Conservation (phyloP, 805 yeast genomes). For the Candida vartiovaarae region DNA sequence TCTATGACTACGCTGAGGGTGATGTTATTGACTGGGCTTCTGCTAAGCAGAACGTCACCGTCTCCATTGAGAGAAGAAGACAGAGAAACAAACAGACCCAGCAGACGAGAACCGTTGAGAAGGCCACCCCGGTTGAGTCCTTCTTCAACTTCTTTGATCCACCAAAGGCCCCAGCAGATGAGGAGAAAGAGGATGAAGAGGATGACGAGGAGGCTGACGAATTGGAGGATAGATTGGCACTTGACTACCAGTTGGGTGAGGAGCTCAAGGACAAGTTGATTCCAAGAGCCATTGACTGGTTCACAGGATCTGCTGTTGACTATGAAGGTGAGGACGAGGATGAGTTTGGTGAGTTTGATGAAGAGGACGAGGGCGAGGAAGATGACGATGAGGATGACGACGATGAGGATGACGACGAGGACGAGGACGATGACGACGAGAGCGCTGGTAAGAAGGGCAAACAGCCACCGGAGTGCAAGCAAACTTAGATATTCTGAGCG, state of each 20-base stretch:
- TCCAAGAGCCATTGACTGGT: slow-evolving; percentile 98
- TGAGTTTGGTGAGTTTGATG: slow-evolving; percentile 60
- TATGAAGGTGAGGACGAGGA: slow-evolving; percentile 59
- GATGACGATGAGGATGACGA: slow-evolving; percentile 34
- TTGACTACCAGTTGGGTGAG: slow-evolving; percentile 94
- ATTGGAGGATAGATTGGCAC: slow-evolving; percentile 75
- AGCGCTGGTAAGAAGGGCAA: slow-evolving; percentile 28
- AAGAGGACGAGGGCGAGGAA: slow-evolving; percentile 32
- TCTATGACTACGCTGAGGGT: slow-evolving; percentile 96
- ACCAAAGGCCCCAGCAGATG: slow-evolving; percentile 62
- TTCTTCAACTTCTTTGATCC: slow-evolving; percentile 96
- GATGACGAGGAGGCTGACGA: slow-evolving; percentile 66
- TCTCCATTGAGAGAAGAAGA: slow-evolving; percentile 85
- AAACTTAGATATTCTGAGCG: slow-evolving; percentile 18
- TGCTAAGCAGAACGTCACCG: slow-evolving; percentile 76
- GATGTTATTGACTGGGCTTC: slow-evolving; percentile 76
- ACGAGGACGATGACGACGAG: slow-evolving; percentile 27
- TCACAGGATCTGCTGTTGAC: slow-evolving; percentile 93
- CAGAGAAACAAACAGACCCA: slow-evolving; percentile 96
- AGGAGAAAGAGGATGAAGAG: slow-evolving; percentile 44
- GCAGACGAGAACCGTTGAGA: slow-evolving; percentile 93
- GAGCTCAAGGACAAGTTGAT: slow-evolving; percentile 91
- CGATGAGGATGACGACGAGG: slow-evolving; percentile 27
- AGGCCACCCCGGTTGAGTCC: slow-evolving; percentile 88
- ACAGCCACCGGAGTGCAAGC: slow-evolving; percentile 74